These are phyloP conservation scores for Phoma herbarum DNA, from an alignment of 2,329 filamentous ascomycete genomes.

Conservation along the genomic window DNA sequence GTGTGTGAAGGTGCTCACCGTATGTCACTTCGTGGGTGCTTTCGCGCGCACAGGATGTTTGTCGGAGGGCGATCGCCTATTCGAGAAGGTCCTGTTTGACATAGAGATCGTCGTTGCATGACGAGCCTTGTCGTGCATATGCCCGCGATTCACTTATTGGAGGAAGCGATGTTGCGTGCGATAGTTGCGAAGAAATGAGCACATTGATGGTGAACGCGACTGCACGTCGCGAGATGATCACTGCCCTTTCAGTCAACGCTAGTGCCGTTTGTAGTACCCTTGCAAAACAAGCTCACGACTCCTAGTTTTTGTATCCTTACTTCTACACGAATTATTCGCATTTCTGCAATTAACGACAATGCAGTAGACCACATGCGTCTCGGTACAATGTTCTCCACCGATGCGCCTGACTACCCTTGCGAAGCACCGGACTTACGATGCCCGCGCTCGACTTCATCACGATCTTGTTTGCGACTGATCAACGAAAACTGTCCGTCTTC, in stretches of 20 bases:
- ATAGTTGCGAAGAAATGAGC: constrained; percentile 28
- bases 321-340: background rate
- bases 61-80: background rate
- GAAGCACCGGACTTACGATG: background rate
- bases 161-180: background rate
- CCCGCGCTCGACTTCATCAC: background rate
- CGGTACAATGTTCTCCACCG: background rate
- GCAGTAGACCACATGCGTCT: background rate
- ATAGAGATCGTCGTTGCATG: constrained; percentile 7
- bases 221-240: background rate
- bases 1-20: constrained; percentile 10
- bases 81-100: constrained; percentile 8
- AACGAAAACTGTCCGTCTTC: background rate
- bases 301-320: background rate
- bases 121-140: background rate
- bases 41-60: background rate
- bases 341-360: background rate
- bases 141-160: constrained; percentile 1
- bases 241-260: background rate
- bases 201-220: constrained; percentile 25
- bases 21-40: constrained; percentile 8
- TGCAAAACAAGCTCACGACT: constrained; percentile 7
- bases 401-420: background rate
- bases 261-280: background rate
- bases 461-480: background rate